phyloP scores from a whole-genome alignment of 208 protist species.

The Leptomonas pyrrhocoris region DNA sequence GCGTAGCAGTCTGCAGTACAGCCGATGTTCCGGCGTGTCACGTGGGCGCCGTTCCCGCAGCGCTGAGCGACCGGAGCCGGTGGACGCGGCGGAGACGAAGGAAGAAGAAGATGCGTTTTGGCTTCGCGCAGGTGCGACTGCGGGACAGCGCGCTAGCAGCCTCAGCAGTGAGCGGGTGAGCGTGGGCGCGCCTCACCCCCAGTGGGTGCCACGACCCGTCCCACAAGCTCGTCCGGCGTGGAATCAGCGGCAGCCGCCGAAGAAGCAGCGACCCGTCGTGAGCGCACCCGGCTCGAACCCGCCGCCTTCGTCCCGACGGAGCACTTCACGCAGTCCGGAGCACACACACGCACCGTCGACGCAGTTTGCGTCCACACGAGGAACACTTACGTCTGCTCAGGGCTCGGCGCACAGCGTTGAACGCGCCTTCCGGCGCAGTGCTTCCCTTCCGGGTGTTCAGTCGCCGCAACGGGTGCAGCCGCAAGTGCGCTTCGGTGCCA shows the following conservation, averaged over 20 bases:
- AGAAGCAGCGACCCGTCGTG: slow-evolving; percentile 56
- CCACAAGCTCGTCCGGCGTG: slow-evolving; percentile 50
- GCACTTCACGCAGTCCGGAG: slow-evolving; percentile 27
- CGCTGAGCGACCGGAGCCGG: slow-evolving; percentile 13
- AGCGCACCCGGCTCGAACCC: slow-evolving; percentile 39
- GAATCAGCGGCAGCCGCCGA: slow-evolving; percentile 62
- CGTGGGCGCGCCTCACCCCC: slow-evolving; percentile 23
- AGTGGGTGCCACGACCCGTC: slow-evolving; percentile 34
- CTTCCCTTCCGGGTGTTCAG: neutral
- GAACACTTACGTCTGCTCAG: neutral
- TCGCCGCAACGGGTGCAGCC: neutral
- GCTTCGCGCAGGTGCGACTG: neutral
- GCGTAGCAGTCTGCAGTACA: slow-evolving; percentile 41
- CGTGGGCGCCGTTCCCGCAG: slow-evolving; percentile 31
- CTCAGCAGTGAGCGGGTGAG: slow-evolving; percentile 8
- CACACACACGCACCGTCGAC: neutral
- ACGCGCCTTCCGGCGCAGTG: slow-evolving; percentile 16
- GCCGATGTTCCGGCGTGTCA: slow-evolving; percentile 42
- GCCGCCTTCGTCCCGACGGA: slow-evolving; percentile 17
- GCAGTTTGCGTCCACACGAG: neutral
- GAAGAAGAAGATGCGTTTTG: slow-evolving; percentile 16
- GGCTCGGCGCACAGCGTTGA: slow-evolving; percentile 15
- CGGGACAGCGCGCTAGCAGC: slow-evolving; percentile 7
- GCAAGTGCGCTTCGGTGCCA: neutral
- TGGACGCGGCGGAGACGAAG: neutral